These are phyloP conservation scores for Xylaria sp. DNA, from an alignment of 495 filamentous ascomycete genomes.

Conservation along the genomic window DNA sequence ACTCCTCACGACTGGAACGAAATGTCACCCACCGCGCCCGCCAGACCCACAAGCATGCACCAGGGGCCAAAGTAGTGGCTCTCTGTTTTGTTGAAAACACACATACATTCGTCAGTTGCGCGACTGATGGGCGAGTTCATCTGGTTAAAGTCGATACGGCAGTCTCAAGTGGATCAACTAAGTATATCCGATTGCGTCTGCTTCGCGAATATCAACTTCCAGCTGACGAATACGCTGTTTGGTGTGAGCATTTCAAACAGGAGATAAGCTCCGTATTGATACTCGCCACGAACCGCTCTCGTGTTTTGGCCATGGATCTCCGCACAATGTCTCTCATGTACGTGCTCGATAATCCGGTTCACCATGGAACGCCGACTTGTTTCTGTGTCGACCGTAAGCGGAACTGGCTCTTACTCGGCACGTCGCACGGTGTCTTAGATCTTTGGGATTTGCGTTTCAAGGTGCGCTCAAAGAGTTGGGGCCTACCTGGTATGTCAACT, in stretches of 20 bases:
- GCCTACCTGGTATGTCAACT: constrained; percentile 77
- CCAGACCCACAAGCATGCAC: constrained; percentile 81
- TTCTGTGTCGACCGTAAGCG: constrained; percentile 86
- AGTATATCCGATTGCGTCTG: constrained; percentile 78
- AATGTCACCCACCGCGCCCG: constrained; percentile 86
- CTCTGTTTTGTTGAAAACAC: constrained; percentile 93
- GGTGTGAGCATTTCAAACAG: constrained; percentile 89
- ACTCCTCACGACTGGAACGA: constrained; percentile 84
- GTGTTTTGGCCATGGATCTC: constrained; percentile 84
- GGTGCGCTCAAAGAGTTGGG: constrained; percentile 86
- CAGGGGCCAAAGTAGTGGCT: constrained; percentile 74
- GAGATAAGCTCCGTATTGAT: constrained; percentile 82
- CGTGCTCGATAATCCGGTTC: constrained; percentile 83
- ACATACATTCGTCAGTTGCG: constrained; percentile 88
- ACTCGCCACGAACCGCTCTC: constrained; percentile 84
- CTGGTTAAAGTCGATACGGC: constrained; percentile 85
- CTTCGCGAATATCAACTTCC: constrained; percentile 84
- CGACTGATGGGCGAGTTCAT: constrained; percentile 88
- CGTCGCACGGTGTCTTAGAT: constrained; percentile 90
- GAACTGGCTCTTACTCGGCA: constrained; percentile 90
- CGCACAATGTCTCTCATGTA: constrained; percentile 85
- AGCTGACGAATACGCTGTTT: constrained; percentile 77
- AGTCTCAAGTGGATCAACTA: constrained; percentile 61
- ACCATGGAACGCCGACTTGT: constrained; percentile 91
- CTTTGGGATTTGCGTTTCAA: constrained; percentile 97